phyloP scores from a whole-genome alignment of 768 basidiomycete genomes.

The Mycena galopus region DNA sequence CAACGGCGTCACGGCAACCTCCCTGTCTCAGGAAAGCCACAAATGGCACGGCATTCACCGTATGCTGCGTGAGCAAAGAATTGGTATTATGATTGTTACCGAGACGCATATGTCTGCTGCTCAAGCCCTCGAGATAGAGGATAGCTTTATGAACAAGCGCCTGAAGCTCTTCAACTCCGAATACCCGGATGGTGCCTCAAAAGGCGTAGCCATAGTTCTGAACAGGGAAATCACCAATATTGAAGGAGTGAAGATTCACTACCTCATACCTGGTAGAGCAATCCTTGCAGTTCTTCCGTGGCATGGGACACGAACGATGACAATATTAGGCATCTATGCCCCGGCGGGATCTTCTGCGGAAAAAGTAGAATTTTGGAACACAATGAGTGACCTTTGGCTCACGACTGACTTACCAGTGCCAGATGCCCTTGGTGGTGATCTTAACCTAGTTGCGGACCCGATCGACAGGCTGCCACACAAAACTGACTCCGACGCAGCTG shows the following conservation, averaged over 20 bases:
- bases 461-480: neutral
- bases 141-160: neutral
- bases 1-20: neutral
- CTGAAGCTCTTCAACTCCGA: neutral
- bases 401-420: constrained; percentile 7
- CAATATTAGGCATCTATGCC: constrained; percentile 38
- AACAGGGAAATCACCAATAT: constrained; percentile 16
- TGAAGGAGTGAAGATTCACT: neutral
- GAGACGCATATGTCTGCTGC: neutral
- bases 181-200: neutral
- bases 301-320: constrained; percentile 14
- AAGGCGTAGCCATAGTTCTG: constrained; percentile 6
- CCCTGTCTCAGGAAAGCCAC: neutral
- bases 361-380: constrained; percentile 32
- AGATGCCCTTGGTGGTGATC: constrained; percentile 34
- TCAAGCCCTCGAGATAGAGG: neutral
- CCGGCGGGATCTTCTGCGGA: constrained; percentile 30
- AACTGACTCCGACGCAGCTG: neutral
- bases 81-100: neutral
- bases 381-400: neutral
- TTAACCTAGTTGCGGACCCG: constrained; percentile 38
- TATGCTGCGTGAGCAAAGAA: neutral
- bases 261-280: constrained; percentile 19
- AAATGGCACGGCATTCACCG: too few relatives aligned
- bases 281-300: constrained; percentile 8